A percentile compares a stretch with the other conserved stretches of the same genome.
Conservation (phyloP, 2,329 filamentous ascomycete species). For the Colletotrichum lindemuthianum region DNA sequence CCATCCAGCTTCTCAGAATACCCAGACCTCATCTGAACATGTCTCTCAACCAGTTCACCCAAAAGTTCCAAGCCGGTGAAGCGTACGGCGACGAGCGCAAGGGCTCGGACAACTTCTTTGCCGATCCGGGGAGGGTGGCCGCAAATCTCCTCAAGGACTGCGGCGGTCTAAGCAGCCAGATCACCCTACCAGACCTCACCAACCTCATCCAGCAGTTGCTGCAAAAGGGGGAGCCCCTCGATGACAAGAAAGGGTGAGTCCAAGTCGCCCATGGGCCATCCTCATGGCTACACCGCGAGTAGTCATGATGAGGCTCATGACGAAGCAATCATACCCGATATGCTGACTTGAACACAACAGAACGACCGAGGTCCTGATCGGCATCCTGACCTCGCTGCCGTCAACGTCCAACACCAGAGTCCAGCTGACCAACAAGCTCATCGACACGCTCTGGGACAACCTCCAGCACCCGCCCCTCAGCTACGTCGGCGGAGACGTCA, state of each 20-base stretch:
- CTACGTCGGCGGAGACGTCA: slow-evolving; percentile 53
- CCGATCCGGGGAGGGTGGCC: slow-evolving; percentile 47
- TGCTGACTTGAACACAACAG: slow-evolving; percentile 35
- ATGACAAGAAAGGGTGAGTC: slow-evolving; percentile 64
- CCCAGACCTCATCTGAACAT: background rate
- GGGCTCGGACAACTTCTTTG: slow-evolving; percentile 41
- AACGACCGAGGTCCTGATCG: slow-evolving; percentile 51
- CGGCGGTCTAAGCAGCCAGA: slow-evolving; percentile 42
- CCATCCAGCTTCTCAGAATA: background rate
- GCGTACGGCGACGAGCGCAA: slow-evolving; percentile 44
- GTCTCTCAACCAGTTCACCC: slow-evolving; percentile 43
- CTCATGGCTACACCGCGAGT: background rate
- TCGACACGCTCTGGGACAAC: slow-evolving; percentile 63
- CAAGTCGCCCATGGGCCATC: too few relatives aligned
- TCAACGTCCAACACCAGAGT: slow-evolving; percentile 45
- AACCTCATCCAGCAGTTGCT: slow-evolving; percentile 44
- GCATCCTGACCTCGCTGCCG: slow-evolving; percentile 50
- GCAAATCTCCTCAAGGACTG: slow-evolving; percentile 46
- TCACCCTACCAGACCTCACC: slow-evolving; percentile 42
- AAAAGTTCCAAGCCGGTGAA: slow-evolving; percentile 52
- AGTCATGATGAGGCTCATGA: too few relatives aligned
- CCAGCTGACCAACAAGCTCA: slow-evolving; percentile 59
- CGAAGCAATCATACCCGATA: too few relatives aligned
- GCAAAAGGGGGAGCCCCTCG: slow-evolving; percentile 51
- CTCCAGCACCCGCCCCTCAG: slow-evolving; percentile 63